These are phyloP conservation scores for Fusarium begoniae DNA, from an alignment of 2,329 filamentous ascomycete species.

Conservation along the genomic window DNA sequence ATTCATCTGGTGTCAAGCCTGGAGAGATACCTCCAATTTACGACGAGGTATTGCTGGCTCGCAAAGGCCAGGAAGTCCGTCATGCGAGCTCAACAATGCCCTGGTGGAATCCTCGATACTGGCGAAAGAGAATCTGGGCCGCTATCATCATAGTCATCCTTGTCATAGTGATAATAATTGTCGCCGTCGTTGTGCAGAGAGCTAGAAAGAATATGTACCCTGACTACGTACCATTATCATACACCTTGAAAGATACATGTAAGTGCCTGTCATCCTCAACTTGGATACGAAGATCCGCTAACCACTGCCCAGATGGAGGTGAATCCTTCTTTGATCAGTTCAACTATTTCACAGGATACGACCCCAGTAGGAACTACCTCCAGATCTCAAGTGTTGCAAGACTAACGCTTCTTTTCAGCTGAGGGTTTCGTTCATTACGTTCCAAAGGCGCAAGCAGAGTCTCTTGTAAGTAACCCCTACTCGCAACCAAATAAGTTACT, in stretches of 20 bases:
- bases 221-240: slow-evolving; percentile 57
- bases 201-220: slow-evolving; percentile 56
- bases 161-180: slow-evolving; percentile 59
- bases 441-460: slow-evolving; percentile 51
- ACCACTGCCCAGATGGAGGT: slow-evolving; percentile 54
- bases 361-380: slow-evolving; percentile 51
- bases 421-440: slow-evolving; percentile 65
- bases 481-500: neutral
- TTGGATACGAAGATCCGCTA: neutral
- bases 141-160: slow-evolving; percentile 49
- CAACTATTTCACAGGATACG: slow-evolving; percentile 60
- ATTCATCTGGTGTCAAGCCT: slow-evolving; percentile 28
- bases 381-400: neutral
- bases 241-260: slow-evolving; percentile 61
- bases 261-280: slow-evolving; percentile 32
- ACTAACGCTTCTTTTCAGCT: slow-evolving; percentile 42
- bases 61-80: slow-evolving; percentile 29
- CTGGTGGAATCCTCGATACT: slow-evolving; percentile 60
- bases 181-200: slow-evolving; percentile 55
- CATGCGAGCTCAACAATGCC: slow-evolving; percentile 42
- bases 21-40: slow-evolving; percentile 40
- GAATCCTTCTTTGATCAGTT: slow-evolving; percentile 64
- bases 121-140: slow-evolving; percentile 63
- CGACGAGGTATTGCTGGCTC: slow-evolving; percentile 42
- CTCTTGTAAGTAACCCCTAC: slow-evolving; percentile 49